Base-by-base conservation (phyloP, 768 basidiomycete species). In the Phaeotremella fagi region DNA sequence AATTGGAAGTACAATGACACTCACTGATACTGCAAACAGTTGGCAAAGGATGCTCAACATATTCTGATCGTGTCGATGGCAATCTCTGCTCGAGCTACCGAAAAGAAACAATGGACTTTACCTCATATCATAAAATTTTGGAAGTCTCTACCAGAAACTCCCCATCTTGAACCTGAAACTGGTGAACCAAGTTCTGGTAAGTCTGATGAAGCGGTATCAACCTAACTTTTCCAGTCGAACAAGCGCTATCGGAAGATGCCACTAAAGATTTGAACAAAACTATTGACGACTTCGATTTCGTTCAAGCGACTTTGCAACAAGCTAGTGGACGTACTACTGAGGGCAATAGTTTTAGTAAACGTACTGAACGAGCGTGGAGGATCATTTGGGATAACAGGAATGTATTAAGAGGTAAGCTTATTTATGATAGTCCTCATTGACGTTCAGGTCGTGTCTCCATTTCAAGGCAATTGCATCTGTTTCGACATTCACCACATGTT, bases 401-500 rank as follows among this genome's bases (percentile, higher is more conserved):
- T 3, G 47, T 59, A 7, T 36, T 70, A 15, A 43, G 41, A 43
- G 36, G 67, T 66, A 29, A 46, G 62, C 48, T 18, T 9, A 35
- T n/a, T 9, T n/a, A 35, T 9, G 33, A n/a, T 35, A 9, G 33
- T 35, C n/a, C 33, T 35, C 9, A 35, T n/a, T 9, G 33, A 9
- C 33, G n/a, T n/a, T 35, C 54, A 73, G 67, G 27, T 2, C 54
- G 70, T n/a, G 52, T 72, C 18, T 43, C 31, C 42, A 20, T 70
- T 4, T 72, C 73, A 3, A 55, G 55, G 9, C 44, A 50, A 12
- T 20, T 68, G 0, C 64, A 64, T n/a, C 35, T 20, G 7, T 18
- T 60, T 22, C 59, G 59, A 35, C 71, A 70, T 28, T 72, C 71
- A 7, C 54, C 59, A 44, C 71, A 74, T 45, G 60, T 62, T 6